These are phyloP conservation scores for Magnolia changhungtana DNA, from an alignment of 164 flowering plant species.

Conservation along the genomic window DNA sequence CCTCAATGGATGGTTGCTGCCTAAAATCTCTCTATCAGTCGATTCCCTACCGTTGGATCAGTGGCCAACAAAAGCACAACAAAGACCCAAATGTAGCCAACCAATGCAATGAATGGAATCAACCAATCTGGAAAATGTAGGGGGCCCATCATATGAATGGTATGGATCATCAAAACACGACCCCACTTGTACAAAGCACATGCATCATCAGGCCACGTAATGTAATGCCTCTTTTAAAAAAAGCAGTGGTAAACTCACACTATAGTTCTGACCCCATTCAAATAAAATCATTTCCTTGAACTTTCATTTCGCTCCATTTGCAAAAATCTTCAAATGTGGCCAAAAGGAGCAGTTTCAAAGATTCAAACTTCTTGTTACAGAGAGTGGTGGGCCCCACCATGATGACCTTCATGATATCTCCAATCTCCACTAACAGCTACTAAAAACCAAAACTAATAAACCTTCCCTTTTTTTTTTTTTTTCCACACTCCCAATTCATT, in stretches of 20 bases:
- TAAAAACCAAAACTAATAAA: neutral
- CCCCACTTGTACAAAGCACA: neutral
- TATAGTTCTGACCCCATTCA: neutral
- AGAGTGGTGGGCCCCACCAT: constrained; percentile 1
- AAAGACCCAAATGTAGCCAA: no score
- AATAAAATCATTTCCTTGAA: constrained; percentile 5
- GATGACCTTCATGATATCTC: neutral
- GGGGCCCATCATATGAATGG: neutral
- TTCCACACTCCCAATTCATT: no score
- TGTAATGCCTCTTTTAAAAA: neutral
- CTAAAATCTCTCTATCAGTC: no score
- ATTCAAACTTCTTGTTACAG: constrained; percentile 27
- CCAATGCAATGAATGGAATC: neutral
- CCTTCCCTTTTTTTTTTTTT: neutral
- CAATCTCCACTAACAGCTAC: constrained; percentile 2
- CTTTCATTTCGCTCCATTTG: constrained; percentile 20
- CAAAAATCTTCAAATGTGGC: constrained; percentile 24
- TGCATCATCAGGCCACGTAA: neutral
- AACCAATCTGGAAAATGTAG: neutral
- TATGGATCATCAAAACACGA: neutral
- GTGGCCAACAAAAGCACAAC: no score
- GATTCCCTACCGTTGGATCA: no score
- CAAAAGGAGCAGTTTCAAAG: constrained; percentile 19
- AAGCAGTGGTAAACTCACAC: neutral
- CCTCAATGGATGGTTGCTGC: no score